phyloP scores from a whole-genome alignment of 139 green algal genomes.

The Chlorella sp. region DNA sequence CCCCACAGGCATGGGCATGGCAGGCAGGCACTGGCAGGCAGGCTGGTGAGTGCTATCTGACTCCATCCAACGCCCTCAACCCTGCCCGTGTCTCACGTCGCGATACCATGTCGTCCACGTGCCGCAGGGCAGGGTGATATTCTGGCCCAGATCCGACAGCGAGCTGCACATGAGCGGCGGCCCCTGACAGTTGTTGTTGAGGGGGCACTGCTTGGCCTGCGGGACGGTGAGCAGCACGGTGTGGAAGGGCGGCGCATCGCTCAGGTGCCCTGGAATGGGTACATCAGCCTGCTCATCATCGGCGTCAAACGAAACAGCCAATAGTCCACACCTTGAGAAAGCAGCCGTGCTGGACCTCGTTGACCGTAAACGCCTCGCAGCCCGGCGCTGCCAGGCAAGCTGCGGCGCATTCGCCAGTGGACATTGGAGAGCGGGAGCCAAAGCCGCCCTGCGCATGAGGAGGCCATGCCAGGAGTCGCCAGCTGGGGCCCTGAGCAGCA shows the following conservation, averaged over 20 bases:
- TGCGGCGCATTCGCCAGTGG: conserved; percentile 22
- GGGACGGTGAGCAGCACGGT: too few species aligned
- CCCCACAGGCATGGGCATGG: too few species aligned
- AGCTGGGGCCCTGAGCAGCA: too few species aligned
- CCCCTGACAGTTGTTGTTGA: conserved; percentile 27
- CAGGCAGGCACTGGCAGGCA: too few species aligned
- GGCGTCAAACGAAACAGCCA: too few species aligned
- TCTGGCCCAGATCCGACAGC: conserved; percentile 12
- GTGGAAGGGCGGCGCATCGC: too few species aligned
- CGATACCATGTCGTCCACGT: conserved; percentile 13
- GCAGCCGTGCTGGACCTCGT: conserved; percentile 31
- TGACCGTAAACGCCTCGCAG: conserved; percentile 43
- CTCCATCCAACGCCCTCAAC: too few species aligned
- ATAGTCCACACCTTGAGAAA: too few species aligned
- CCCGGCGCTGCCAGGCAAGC: conserved; percentile 32
- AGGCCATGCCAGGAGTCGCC: neutral
- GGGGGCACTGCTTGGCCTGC: conserved; percentile 12
- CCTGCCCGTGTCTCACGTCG: too few species aligned
- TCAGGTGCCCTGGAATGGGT: too few species aligned
- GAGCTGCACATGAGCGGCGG: neutral
- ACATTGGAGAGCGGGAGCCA: conserved; percentile 29
- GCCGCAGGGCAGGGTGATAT: conserved; percentile 7
- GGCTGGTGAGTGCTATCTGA: too few species aligned
- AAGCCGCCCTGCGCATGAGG: conserved; percentile 37
- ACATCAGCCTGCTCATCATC: too few species aligned